Percentiles rank a stretch among this genome's conserved stretches.
phyloP scores from a whole-genome alignment of 306 rosid species.

The Dalbergia oliveri region DNA sequence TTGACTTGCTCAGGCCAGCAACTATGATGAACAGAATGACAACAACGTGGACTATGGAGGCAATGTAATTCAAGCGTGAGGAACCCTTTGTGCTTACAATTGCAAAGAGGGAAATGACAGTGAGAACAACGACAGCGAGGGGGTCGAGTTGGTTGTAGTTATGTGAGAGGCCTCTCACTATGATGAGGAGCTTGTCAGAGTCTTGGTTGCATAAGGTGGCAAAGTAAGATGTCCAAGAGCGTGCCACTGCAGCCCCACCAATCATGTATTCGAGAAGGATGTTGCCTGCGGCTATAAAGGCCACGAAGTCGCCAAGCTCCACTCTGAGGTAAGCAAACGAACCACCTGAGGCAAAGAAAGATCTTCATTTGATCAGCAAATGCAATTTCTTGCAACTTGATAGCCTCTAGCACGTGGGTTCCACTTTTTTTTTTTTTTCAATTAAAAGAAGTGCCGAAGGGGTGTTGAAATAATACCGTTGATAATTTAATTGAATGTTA shows the following conservation, averaged over 20 bases:
- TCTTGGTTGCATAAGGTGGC: conserved; percentile 76
- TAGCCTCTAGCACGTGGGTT: too few relatives aligned
- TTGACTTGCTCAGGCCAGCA: conserved; percentile 70
- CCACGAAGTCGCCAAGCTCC: conserved; percentile 83
- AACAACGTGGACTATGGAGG: conserved; percentile 63
- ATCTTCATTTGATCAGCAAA: too few relatives aligned
- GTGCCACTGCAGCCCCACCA: conserved; percentile 76
- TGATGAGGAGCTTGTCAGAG: conserved; percentile 66
- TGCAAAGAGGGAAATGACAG: conserved; percentile 46
- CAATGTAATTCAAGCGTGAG: conserved; percentile 72
- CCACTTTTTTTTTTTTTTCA: too few relatives aligned
- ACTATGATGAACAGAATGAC: conserved; percentile 71
- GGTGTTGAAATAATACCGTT: too few relatives aligned
- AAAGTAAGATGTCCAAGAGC: conserved; percentile 92
- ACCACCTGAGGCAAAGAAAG: conserved; percentile 57
- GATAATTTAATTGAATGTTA: too few relatives aligned
- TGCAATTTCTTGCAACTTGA: too few relatives aligned
- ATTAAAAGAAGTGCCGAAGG: too few relatives aligned
- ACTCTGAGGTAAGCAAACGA: conserved; percentile 88
- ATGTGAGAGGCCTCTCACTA: not conserved
- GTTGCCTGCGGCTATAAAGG: conserved; percentile 84
- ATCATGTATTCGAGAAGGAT: conserved; percentile 77
- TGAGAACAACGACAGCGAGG: conserved; percentile 57
- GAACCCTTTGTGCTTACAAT: conserved; percentile 72
- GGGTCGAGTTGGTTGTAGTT: conserved; percentile 64